A percentile compares a stretch with the other conserved stretches of the same genome.
Evolutionary conservation across 163 green algal genomes (phyloP).

Genomic region (Volvox carteri): DNA sequence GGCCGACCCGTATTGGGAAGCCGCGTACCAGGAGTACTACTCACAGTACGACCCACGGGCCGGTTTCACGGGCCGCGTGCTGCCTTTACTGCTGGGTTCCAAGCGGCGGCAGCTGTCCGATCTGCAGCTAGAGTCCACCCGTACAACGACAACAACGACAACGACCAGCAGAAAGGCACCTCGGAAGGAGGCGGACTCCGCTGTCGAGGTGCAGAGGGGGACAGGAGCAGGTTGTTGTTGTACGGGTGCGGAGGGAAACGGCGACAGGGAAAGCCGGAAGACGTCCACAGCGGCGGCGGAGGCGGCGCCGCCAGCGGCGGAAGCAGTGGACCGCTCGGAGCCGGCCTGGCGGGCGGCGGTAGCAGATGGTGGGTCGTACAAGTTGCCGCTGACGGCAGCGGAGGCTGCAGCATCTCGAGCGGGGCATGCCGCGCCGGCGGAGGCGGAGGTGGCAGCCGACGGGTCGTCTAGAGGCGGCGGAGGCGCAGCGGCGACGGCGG

Average conservation of each 20-base stretch:
- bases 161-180: no score
- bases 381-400: slow-evolving; percentile 35
- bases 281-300: no score
- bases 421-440: background rate
- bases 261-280: no score
- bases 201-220: no score
- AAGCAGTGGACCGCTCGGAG: background rate
- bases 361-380: background rate
- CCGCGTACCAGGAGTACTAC: slow-evolving; percentile 49
- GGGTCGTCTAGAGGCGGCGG: no score
- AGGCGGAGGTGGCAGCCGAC: background rate
- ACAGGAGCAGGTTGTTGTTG: background rate
- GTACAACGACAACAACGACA: no score
- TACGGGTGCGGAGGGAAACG: background rate
- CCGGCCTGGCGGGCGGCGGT: slow-evolving; percentile 30
- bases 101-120: slow-evolving; percentile 28
- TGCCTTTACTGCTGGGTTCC: slow-evolving; percentile 31
- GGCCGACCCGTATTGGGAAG: slow-evolving; percentile 1
- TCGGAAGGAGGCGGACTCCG: no score
- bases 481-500: no score
- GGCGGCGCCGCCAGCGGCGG: background rate
- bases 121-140: background rate
- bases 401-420: slow-evolving; percentile 2
- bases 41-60: slow-evolving; percentile 22
- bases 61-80: slow-evolving; percentile 24